phyloP scores from a whole-genome alignment of 768 basidiomycete genomes.

The Boletus patriciae region DNA sequence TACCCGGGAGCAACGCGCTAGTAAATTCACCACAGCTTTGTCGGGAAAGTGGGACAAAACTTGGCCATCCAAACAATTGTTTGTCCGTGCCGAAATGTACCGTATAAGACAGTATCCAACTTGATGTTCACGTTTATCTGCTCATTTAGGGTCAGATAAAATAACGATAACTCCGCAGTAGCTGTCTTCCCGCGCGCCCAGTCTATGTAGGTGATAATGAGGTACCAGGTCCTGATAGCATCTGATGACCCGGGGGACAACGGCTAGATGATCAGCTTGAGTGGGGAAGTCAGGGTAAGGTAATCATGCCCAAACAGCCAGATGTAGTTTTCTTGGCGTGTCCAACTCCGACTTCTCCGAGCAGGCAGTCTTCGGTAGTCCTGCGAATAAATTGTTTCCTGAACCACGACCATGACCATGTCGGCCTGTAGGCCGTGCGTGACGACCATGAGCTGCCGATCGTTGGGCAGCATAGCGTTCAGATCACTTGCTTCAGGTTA shows the following conservation, averaged over 20 bases:
- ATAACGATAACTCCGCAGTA: too few species aligned
- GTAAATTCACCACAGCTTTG: too few species aligned
- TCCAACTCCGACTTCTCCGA: conserved; percentile 7
- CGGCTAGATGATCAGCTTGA: conserved; percentile 13
- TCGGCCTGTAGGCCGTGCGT: conserved; percentile 32
- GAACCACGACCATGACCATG: conserved; percentile 31
- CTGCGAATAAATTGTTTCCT: conserved; percentile 23
- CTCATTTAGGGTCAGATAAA: too few species aligned
- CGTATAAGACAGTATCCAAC: too few species aligned
- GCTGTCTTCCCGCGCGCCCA: too few species aligned
- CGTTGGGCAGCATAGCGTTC: conserved; percentile 15
- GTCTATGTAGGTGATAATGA: too few species aligned
- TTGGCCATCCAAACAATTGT: too few species aligned
- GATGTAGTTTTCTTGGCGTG: conserved; percentile 16
- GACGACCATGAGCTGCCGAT: conserved; percentile 24
- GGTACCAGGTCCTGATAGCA: too few species aligned
- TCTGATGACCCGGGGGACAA: conserved; percentile 11
- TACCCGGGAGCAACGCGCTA: too few species aligned
- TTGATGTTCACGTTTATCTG: too few species aligned
- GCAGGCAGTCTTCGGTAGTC: conserved; percentile 2
- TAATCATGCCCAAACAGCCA: background rate
- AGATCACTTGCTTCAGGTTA: conserved; percentile 28
- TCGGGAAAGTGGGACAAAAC: too few species aligned
- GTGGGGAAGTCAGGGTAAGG: conserved; percentile 2
- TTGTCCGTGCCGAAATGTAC: too few species aligned